These are phyloP conservation scores for Ormosia semicastrata DNA, from an alignment of 306 rosid genomes.

Conservation along the genomic window DNA sequence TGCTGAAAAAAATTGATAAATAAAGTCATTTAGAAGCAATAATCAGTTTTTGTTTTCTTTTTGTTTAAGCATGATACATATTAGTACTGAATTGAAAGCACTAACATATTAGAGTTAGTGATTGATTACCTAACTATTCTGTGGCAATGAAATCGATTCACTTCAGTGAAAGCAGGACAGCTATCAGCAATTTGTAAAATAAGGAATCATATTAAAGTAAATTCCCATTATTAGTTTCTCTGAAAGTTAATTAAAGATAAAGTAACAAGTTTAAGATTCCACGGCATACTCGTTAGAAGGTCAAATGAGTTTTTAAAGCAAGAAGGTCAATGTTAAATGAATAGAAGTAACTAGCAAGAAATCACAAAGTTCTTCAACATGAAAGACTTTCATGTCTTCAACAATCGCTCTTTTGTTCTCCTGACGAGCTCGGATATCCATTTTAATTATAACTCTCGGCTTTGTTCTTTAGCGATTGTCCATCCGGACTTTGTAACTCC, in stretches of 20 bases:
- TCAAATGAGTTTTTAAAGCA: neutral
- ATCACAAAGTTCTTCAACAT: too few relatives aligned
- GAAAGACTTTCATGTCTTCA: too few relatives aligned
- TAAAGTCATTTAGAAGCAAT: neutral
- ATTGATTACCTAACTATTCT: constrained; percentile 15
- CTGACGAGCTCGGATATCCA: too few relatives aligned
- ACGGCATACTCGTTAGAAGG: neutral
- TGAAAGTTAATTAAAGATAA: constrained; percentile 4
- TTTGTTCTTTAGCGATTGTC: too few relatives aligned
- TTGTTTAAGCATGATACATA: neutral
- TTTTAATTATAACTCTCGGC: too few relatives aligned
- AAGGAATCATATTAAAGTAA: neutral
- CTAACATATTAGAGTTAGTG: neutral
- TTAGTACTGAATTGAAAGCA: neutral
- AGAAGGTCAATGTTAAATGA: too few relatives aligned
- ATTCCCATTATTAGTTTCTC: neutral
- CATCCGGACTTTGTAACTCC: too few relatives aligned
- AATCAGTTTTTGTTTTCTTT: neutral
- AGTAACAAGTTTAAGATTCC: constrained; percentile 11
- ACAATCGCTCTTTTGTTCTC: too few relatives aligned
- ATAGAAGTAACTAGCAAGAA: too few relatives aligned
- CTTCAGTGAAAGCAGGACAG: neutral
- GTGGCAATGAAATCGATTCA: neutral
- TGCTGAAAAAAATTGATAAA: neutral
- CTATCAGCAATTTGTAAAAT: neutral